Base-by-base conservation (phyloP, 371 early-diverging fungal species). In the Cokeromyces recurvatus region DNA sequence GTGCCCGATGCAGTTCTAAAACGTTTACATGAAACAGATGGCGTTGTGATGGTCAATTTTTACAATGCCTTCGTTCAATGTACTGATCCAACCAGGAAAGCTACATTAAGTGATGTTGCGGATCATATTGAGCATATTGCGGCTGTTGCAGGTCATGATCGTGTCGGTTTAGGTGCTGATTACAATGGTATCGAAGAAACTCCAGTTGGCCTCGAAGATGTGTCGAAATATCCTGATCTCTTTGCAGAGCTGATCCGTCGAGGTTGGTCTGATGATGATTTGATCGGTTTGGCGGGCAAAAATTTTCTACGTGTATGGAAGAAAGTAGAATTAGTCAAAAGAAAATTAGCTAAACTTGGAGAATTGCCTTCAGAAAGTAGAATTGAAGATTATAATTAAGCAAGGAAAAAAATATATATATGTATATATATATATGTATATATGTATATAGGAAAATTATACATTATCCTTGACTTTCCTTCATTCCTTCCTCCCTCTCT, bases 41-140 rank as follows among this genome's bases (percentile, higher is more conserved):
- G 84, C 31, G 81, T 86, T 3, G 78, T 86, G 3, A 77, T 78
- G 80, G 57, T 82, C 41, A 83, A 83, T 51, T 83, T 81, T 54
- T 81, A 71, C 51, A 74, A 68, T 16, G 15, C 24, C 2, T 76
- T 81, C 32, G 71, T 79, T 9, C 60, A 68, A 38, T 79, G 81
- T 41, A n/a, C n/a, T n/a, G 61, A 63, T n/a, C 53, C 43, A 9
- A 39, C 46, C 1, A 68, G 51, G 12, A 54, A 66, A 32, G 77
- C 76, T 11, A 80, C 81, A 0, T 19, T 85, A 0, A 20, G 15
- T 8, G 67, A 71, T 27, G 77, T 86, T 2, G 86, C 77, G 3
- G 77, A 84, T 38, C 86, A 86, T 53, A 68, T 84, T 22, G 67
- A 63, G 20, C 59, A 86, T 48, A 77, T 84, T 48, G 68, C 64